Base-by-base conservation (phyloP, 495 filamentous ascomycete species). In the Penicillium diatomitis region DNA sequence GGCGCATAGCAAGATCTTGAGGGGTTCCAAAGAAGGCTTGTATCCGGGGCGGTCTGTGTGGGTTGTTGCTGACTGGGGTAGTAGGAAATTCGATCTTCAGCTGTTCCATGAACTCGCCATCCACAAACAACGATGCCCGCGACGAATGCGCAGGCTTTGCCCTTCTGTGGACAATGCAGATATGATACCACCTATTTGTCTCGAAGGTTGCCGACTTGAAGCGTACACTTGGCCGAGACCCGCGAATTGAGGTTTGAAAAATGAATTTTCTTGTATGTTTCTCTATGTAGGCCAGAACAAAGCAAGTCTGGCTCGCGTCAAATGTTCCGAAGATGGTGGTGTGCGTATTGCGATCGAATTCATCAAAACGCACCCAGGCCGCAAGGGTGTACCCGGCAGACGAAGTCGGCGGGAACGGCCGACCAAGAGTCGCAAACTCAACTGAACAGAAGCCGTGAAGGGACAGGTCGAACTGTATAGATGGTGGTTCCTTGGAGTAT, bases 281-380 rank as follows among this genome's bases (percentile, higher is more conserved):
- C 64, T 98, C 92, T 28, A 98, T 77, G 61, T 97, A 98, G 27
- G 85, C 86, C 38, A 98, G 79, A 32, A 97, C 72, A 54, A 98
- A 98, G 67, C 94, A 98, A 1, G 86, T 89, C 58, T 98, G 92
- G 11, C 80, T 88, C 0, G 84, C 73, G 68, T 98, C 92, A 64
- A 95, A 97, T 8, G 90, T 88, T 4, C 92, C 92, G 66, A 98
- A 98, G 5, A 98, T 74, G 3, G 92, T 98, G 1, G 92, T 96
- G 65, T 97, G 94, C 9, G 85, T 84, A 32, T 76, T 81, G 2
- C 76, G 61, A 62, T 98, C 92, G 67, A 92, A 97, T 40, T 80
- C 73, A 58, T 96, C 87, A 45, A 97, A 81, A 38, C 83, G 81
- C 12, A 95, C 76, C 92, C 92, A 98, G 4, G 84, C 79, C 38